Percentiles rank a stretch among this genome's conserved stretches.
phyloP scores from a whole-genome alignment of 2,329 filamentous ascomycete species.

The Annulohypoxylon truncatum region DNA sequence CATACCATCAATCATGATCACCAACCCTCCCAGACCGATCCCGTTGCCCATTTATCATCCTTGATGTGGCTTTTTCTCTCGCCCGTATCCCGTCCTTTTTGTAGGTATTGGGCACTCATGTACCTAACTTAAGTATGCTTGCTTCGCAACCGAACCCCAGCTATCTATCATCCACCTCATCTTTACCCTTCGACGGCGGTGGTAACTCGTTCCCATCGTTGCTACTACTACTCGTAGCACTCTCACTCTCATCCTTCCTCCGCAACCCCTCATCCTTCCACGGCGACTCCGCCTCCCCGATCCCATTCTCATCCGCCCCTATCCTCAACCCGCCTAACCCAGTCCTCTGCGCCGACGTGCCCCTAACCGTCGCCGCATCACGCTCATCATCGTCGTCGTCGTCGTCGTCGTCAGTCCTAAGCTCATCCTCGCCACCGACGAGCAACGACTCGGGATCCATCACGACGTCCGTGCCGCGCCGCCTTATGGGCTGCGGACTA shows the following conservation, averaged over 20 bases:
- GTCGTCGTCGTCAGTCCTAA: conserved; percentile 5
- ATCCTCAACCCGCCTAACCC: conserved; percentile 8
- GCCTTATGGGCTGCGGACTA: conserved; percentile 64
- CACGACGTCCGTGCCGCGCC: conserved; percentile 47
- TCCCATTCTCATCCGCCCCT: conserved; percentile 20
- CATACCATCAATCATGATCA: background rate
- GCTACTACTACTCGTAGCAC: conserved; percentile 21
- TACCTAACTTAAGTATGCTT: background rate
- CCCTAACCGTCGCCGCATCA: conserved; percentile 32
- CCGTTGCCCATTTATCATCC: conserved; percentile 1
- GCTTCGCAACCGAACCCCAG: background rate
- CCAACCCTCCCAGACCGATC: background rate
- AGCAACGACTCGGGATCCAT: conserved; percentile 50
- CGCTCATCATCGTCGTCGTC: conserved; percentile 39
- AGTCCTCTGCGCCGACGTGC: conserved; percentile 9
- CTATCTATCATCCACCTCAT: conserved; percentile 12
- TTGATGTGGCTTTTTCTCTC: background rate
- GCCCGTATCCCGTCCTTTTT: background rate
- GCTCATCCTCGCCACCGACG: conserved; percentile 41
- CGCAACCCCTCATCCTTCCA: conserved; percentile 44
- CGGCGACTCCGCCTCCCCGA: conserved; percentile 37
- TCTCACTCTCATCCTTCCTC: conserved; percentile 22
- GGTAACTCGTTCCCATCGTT: background rate
- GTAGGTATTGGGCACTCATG: no score
- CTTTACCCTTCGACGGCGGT: conserved; percentile 5